A percentile compares a stretch with the other conserved stretches of the same genome.
phyloP scores from a whole-genome alignment of 2,329 filamentous ascomycete genomes.

The Cadophora sp. region DNA sequence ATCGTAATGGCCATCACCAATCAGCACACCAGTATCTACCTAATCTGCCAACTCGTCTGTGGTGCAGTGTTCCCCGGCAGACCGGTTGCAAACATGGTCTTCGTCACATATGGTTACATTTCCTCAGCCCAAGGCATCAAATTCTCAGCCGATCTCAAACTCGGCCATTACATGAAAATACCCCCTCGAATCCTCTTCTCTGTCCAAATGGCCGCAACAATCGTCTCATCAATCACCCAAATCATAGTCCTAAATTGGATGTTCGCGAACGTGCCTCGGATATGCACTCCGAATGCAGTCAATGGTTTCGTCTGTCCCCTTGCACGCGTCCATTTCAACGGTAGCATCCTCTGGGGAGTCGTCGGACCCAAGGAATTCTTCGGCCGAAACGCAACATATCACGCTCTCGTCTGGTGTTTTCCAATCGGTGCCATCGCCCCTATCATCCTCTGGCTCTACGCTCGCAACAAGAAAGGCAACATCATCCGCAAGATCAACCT shows the following conservation, averaged over 20 bases:
- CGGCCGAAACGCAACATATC: conserved; percentile 75
- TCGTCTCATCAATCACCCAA: conserved; percentile 80
- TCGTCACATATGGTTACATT: conserved; percentile 90
- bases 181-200: conserved; percentile 79
- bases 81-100: conserved; percentile 92
- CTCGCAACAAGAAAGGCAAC: conserved; percentile 62
- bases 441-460: conserved; percentile 75
- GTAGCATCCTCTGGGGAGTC: conserved; percentile 88
- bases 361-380: conserved; percentile 86
- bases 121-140: conserved; percentile 89
- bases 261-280: conserved; percentile 76
- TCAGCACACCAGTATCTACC: conserved; percentile 84
- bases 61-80: conserved; percentile 83
- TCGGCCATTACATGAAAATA: conserved; percentile 89
- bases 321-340: conserved; percentile 88
- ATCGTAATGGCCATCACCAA: conserved; percentile 95
- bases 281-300: conserved; percentile 81
- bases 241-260: conserved; percentile 91
- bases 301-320: conserved; percentile 90
- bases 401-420: conserved; percentile 82
- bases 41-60: conserved; percentile 86
- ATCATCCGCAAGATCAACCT: conserved; percentile 80
- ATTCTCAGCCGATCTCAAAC: conserved; percentile 85
- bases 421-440: conserved; percentile 77
- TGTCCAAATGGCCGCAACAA: conserved; percentile 78